Conservation (phyloP, 2,329 filamentous ascomycete genomes). For the Pezicula carpinea region DNA sequence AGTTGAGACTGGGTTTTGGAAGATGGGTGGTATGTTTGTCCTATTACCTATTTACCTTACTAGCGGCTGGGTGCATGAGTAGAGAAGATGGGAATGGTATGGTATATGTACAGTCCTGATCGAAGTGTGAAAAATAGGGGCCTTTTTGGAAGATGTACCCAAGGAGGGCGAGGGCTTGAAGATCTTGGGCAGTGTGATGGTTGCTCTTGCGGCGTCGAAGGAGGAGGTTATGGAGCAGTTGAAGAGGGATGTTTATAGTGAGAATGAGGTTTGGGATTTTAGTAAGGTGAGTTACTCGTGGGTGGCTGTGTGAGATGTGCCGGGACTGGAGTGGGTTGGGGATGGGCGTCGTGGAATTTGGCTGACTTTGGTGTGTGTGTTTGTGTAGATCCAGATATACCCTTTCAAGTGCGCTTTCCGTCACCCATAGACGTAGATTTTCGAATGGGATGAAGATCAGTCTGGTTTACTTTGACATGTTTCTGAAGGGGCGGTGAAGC, state of each 20-base stretch:
- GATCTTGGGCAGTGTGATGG: slow-evolving; percentile 45
- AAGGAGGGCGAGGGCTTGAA: slow-evolving; percentile 53
- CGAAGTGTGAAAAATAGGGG: slow-evolving; percentile 47
- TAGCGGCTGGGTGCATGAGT: not conserved
- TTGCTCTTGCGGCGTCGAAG: slow-evolving; percentile 60
- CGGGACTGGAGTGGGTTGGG: no score
- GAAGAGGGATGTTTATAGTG: slow-evolving; percentile 68
- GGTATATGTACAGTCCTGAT: not conserved
- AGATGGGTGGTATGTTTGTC: slow-evolving; percentile 52
- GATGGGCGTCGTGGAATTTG: not conserved
- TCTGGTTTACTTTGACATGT: no score
- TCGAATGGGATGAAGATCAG: no score
- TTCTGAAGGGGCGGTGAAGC: no score
- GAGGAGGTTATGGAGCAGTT: slow-evolving; percentile 66
- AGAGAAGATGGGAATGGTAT: not conserved
- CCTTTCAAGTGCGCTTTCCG: slow-evolving; percentile 41
- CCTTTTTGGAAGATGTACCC: slow-evolving; percentile 61
- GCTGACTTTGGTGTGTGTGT: slow-evolving; percentile 1
- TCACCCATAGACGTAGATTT: not conserved
- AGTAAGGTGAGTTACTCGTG: slow-evolving; percentile 45
- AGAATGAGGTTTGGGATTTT: slow-evolving; percentile 74
- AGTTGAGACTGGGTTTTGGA: slow-evolving; percentile 51
- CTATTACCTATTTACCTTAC: no score
- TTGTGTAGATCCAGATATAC: slow-evolving; percentile 42
- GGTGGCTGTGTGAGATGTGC: not conserved